Evolutionary conservation across 1,284 basidiomycete genomes (phyloP).

Genomic region (Pseudozyma thailandica): DNA sequence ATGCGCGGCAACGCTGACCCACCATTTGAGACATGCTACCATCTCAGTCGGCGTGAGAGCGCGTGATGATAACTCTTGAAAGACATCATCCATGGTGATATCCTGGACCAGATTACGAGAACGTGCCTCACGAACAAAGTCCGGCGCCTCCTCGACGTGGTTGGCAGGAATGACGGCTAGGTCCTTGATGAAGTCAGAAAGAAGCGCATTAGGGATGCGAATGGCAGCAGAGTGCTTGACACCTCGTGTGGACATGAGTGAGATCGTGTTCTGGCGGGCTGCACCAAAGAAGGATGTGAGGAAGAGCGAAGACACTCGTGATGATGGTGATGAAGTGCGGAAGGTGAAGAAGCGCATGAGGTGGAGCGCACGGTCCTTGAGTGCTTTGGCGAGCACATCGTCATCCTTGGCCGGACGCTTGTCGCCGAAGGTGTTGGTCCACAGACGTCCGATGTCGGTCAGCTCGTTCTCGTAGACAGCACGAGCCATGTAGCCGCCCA

Average conservation of each 20-base stretch:
- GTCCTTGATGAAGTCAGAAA: slow-evolving; percentile 81
- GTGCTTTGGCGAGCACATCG: slow-evolving; percentile 56
- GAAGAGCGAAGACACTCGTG: slow-evolving; percentile 81
- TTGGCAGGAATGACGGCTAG: slow-evolving; percentile 80
- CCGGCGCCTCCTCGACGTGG: slow-evolving; percentile 75
- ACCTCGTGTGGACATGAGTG: slow-evolving; percentile 83
- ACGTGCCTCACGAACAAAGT: slow-evolving; percentile 77
- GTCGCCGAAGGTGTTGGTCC: slow-evolving; percentile 71
- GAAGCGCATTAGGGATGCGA: slow-evolving; percentile 80
- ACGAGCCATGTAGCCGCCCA: slow-evolving; percentile 79
- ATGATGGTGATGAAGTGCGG: slow-evolving; percentile 82
- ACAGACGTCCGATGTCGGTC: slow-evolving; percentile 68
- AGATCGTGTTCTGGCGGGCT: slow-evolving; percentile 71
- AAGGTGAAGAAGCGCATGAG: slow-evolving; percentile 73
- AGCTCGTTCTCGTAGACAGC: slow-evolving; percentile 89
- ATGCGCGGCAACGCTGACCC: slow-evolving; percentile 75
- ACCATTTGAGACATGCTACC: slow-evolving; percentile 87
- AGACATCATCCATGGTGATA: slow-evolving; percentile 86
- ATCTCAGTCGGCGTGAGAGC: slow-evolving; percentile 82
- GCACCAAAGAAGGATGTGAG: slow-evolving; percentile 86
- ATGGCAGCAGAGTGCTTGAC: slow-evolving; percentile 78
- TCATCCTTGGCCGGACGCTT: slow-evolving; percentile 72
- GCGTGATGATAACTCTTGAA: slow-evolving; percentile 79
- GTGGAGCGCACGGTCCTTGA: slow-evolving; percentile 76
- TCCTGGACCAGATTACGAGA: slow-evolving; percentile 79